phyloP scores from a whole-genome alignment of 2,329 filamentous ascomycete species.

The Fusarium graminum region DNA sequence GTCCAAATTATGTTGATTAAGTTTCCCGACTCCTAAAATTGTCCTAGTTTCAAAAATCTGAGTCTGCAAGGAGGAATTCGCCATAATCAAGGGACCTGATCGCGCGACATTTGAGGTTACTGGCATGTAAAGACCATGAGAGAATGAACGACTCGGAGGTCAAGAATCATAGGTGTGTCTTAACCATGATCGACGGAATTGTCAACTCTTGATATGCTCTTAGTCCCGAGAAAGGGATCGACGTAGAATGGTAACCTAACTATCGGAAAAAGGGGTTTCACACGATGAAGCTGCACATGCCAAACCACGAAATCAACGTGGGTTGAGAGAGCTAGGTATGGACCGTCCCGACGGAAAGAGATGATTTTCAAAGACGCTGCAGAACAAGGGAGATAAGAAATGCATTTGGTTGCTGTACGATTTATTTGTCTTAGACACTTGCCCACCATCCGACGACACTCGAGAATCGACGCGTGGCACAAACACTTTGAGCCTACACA shows the following conservation, averaged over 20 bases:
- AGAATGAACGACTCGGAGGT: not conserved
- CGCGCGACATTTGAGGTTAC: slow-evolving; percentile 17
- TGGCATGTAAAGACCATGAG: not conserved
- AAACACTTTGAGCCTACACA: not conserved
- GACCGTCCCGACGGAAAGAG: slow-evolving; percentile 37
- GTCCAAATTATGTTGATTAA: not conserved
- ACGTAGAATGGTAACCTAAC: not conserved
- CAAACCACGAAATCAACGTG: slow-evolving; percentile 9
- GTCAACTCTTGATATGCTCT: not conserved
- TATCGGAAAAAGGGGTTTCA: slow-evolving; percentile 5
- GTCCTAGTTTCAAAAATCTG: not conserved
- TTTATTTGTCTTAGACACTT: slow-evolving; percentile 24
- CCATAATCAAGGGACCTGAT: slow-evolving; percentile 17
- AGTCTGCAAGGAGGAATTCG: not conserved
- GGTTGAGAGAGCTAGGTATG: slow-evolving; percentile 13
- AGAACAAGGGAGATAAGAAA: slow-evolving; percentile 26
- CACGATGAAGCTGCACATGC: slow-evolving; percentile 11
- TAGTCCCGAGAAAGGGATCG: not conserved
- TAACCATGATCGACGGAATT: not conserved
- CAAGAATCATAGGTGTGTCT: not conserved
- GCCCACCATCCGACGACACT: not conserved
- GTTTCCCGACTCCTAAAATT: not conserved
- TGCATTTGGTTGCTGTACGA: not conserved
- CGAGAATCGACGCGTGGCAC: not conserved
- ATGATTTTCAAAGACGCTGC: slow-evolving; percentile 23